These are phyloP conservation scores for Penicillium sp. DNA, from an alignment of 2,329 filamentous ascomycete genomes.

Conservation along the genomic window DNA sequence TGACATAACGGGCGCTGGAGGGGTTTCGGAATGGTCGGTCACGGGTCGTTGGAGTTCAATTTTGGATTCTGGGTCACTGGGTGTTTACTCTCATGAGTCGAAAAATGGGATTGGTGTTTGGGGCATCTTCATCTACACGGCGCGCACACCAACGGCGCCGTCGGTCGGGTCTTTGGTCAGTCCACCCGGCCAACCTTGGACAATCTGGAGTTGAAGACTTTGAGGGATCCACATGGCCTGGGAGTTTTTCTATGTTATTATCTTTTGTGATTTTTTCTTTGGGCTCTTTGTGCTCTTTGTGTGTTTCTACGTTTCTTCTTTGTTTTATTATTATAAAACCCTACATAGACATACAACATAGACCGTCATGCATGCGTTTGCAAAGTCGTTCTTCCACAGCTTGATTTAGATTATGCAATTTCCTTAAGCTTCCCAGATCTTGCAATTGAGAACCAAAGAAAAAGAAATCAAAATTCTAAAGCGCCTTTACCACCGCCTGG, in stretches of 20 bases:
- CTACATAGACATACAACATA: conserved; percentile 1
- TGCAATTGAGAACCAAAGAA: not conserved
- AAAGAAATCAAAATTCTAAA: not conserved
- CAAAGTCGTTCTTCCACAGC: not conserved
- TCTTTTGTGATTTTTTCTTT: not conserved
- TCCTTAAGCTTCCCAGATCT: not conserved
- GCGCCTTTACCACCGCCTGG: not conserved
- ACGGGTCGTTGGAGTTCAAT: not conserved
- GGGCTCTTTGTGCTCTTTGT: not conserved
- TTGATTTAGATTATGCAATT: not conserved
- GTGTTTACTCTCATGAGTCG: not conserved
- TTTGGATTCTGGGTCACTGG: not conserved
- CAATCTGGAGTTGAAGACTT: not conserved
- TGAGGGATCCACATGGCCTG: not conserved
- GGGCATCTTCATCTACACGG: not conserved
- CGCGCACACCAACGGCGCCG: not conserved
- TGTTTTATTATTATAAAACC: not conserved
- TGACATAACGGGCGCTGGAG: not conserved
- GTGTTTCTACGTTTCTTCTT: not conserved
- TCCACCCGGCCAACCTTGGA: not conserved
- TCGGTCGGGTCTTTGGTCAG: not conserved
- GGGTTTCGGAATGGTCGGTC: not conserved
- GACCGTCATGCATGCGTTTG: not conserved
- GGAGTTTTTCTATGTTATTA: not conserved
- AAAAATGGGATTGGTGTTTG: not conserved